Evolutionary conservation across 78 protist genomes (phyloP), one percentile per base, ranked within the genome.

Genomic region (Dictyostelium brefeldianum): DNA sequence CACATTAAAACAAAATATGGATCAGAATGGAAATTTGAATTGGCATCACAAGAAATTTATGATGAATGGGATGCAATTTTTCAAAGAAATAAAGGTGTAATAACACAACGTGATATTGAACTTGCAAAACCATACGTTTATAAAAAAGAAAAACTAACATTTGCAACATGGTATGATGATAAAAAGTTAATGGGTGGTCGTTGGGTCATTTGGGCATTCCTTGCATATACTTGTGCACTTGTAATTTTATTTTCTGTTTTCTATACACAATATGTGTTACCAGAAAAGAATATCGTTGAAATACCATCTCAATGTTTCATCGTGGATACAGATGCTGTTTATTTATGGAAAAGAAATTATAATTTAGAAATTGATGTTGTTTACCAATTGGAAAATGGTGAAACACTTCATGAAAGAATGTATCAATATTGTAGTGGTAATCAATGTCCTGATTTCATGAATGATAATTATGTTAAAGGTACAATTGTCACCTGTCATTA

Each of bases 271-370:
- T 87, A 64, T 59, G 83, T 87, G 11, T 69, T 50, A 65, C 93
- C 93, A 20, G 31, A 59, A n/a, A 74, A 59, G 20, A 36, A 73
- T 77, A 87, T 87, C 17, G 48, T 50, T 22, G 57, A 77, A 65
- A 51, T 48, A 5, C 25, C 47, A 22, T 54, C 85, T 4, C 10
- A 5, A n/a, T 87, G 93, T 69, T 48, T 4, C 17, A 74, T 87
- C 7, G 10, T n/a, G 2, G 27, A 47, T n/a, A 14, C 81, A 47
- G 62, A 87, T 7, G 65, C 56, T 12, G 67, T 46, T 31, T 87
- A 87, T 65, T 5, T 59, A n/a, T 77, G n/a, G 41, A 87, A 87
- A 51, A 74, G 43, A 50, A 87, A 74, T 64, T 87, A 87, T 65
- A 53, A 65, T 64, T 56, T 87, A 47, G 53, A 18, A 8, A 70